Base-by-base conservation (phyloP, 2,329 filamentous ascomycete species). In the Parasarocladium wereldwijsianum region DNA sequence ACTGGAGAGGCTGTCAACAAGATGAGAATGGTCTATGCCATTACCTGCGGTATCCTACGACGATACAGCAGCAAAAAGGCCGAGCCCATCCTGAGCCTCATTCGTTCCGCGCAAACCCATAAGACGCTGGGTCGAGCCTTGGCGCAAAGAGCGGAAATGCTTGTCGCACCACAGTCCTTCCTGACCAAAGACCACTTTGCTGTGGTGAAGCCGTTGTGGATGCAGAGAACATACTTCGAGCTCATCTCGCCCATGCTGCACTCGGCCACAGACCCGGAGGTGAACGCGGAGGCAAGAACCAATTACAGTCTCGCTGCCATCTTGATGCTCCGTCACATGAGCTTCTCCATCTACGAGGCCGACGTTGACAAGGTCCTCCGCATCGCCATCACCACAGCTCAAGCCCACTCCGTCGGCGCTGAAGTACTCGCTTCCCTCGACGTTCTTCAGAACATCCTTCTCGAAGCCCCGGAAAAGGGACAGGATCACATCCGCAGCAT, bases 271-370 rank as follows among this genome's bases (percentile, higher is more conserved):
- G 47, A 45, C 20, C 47, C 43, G 10, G 40, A 40, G 7, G 35
- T 38, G 31, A 47, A 46, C 17, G 47, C 43, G 9, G 40, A 40
- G 8, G 36, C 39, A 32, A 52, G 44, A 35, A 49, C 45, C 2
- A 62, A 60, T 35, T 60, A 58, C 30, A 55, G 62, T 17, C 52
- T 68, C 17, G 59, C 56, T 3, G 53, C 62, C 5, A 51, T 74
- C 5, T 49, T 60, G 0, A 52, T 66, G 26, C 48, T 69, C 6
- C 60, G 55, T 35, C 57, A 68, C 41, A 56, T 70, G 34, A 49
- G 47, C 12, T 67, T 62, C 31, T 43, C 54, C 2, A 56, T 69
- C 12, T 73, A 68, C 43, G 57, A 67, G 24, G 57, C 61, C 11
- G 66, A 73, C 28, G 47, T 57, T 1, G 52, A 52, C 4, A 44